These are phyloP conservation scores for Phylloporus arenicola DNA, from an alignment of 768 basidiomycete species.

Conservation along the genomic window DNA sequence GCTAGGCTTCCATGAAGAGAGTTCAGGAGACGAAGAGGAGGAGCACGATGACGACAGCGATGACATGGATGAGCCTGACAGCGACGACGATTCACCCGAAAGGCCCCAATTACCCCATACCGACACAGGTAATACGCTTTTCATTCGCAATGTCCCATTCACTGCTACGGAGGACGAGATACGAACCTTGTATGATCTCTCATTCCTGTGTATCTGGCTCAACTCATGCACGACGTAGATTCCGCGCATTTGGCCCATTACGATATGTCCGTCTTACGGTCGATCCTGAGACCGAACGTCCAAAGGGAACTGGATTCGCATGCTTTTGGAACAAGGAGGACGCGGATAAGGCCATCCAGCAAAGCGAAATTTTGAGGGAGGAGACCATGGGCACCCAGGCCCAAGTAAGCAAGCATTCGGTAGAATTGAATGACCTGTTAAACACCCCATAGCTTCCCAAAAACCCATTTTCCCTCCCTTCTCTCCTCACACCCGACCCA, in stretches of 20 bases:
- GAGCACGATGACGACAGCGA: slow-evolving; percentile 25
- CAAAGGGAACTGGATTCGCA: slow-evolving; percentile 92
- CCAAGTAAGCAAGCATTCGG: slow-evolving; percentile 26
- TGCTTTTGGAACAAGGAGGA: slow-evolving; percentile 95
- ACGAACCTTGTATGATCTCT: slow-evolving; percentile 59
- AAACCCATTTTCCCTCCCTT: slow-evolving; percentile 85
- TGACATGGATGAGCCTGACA: slow-evolving; percentile 15
- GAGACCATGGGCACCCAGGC: slow-evolving; percentile 52
- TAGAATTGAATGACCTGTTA: not conserved
- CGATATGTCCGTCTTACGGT: slow-evolving; percentile 90
- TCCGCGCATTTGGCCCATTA: slow-evolving; percentile 86
- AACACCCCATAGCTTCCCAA: slow-evolving; percentile 46
- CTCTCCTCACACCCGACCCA: no score
- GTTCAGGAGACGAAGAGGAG: slow-evolving; percentile 31
- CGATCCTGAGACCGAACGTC: slow-evolving; percentile 77
- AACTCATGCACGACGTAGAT: slow-evolving; percentile 36
- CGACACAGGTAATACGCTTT: slow-evolving; percentile 86
- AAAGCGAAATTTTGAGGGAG: slow-evolving; percentile 64
- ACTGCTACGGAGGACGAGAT: slow-evolving; percentile 91
- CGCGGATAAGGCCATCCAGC: slow-evolving; percentile 78
- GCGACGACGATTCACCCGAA: slow-evolving; percentile 38
- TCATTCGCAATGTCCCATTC: no score
- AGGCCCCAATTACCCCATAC: slow-evolving; percentile 75
- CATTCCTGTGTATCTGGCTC: not conserved
- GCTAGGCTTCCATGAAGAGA: no score